Conservation (phyloP, 768 basidiomycete genomes). For the Suillus paluster region DNA sequence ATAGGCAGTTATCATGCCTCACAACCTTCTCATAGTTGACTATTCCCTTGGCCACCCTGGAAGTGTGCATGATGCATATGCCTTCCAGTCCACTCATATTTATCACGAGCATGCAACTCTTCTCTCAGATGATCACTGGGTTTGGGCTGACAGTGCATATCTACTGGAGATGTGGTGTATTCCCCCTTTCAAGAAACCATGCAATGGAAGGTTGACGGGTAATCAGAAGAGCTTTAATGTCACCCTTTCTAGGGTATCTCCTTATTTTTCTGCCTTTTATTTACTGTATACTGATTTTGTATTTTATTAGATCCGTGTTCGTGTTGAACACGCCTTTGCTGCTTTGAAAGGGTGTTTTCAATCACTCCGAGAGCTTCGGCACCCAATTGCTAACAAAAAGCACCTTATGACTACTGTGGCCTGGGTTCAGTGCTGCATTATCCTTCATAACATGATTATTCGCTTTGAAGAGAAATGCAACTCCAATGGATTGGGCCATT, state of each 20-base stretch:
- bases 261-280: not conserved
- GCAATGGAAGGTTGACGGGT: not conserved
- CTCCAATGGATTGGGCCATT: too few relatives aligned
- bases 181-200: conserved; percentile 17
- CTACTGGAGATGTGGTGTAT: conserved; percentile 6
- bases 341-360: conserved; percentile 9
- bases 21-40: conserved; percentile 9
- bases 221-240: conserved; percentile 2
- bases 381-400: not conserved
- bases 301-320: conserved; percentile 1
- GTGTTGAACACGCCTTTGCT: conserved; percentile 8
- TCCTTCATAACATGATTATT: conserved; percentile 8
- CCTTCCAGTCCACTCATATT: conserved; percentile 8
- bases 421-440: not conserved
- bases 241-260: conserved; percentile 6
- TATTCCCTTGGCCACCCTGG: conserved; percentile 10
- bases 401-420: not conserved
- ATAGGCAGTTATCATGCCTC: conserved; percentile 9
- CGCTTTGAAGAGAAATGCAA: not conserved
- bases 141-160: conserved; percentile 12
- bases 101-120: not conserved
- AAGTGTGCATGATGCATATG: conserved; percentile 11
- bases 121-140: conserved; percentile 10
- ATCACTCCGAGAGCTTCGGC: conserved; percentile 3
- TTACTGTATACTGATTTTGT: not conserved